Conservation (phyloP, 2,329 filamentous ascomycete species). For the Penicillium corylophilum region DNA sequence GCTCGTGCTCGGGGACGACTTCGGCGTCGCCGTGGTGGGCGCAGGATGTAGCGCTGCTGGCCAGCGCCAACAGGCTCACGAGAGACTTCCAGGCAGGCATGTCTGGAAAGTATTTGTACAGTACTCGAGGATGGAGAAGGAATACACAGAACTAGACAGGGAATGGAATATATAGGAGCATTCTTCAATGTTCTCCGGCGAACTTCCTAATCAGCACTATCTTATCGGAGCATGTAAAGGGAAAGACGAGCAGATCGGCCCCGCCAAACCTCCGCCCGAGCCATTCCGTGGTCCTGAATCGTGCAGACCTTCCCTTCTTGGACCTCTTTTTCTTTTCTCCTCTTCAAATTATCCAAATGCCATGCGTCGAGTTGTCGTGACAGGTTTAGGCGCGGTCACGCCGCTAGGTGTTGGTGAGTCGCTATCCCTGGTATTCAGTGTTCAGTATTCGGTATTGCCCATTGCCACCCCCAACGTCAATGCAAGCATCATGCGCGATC, state of each 20-base stretch:
- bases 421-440: constrained; percentile 6
- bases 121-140: constrained; percentile 1
- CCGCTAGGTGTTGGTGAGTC: constrained; percentile 72
- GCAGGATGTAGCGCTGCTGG: constrained; percentile 32
- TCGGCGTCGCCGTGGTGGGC: constrained; percentile 44
- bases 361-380: constrained; percentile 72
- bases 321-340: constrained; percentile 16
- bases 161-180: background rate
- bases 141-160: constrained; percentile 2
- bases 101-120: background rate
- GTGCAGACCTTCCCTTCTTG: constrained; percentile 43
- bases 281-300: constrained; percentile 16
- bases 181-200: constrained; percentile 8
- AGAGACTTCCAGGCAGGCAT: constrained; percentile 33
- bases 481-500: background rate
- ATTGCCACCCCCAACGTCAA: background rate
- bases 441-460: background rate
- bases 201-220: constrained; percentile 21
- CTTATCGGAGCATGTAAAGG: constrained; percentile 16
- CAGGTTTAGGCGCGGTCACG: constrained; percentile 77
- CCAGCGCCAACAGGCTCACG: constrained; percentile 34
- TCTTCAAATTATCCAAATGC: constrained; percentile 23
- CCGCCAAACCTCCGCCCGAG: constrained; percentile 14
- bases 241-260: constrained; percentile 22
- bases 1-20: constrained; percentile 38